phyloP scores from a whole-genome alignment of 1,284 basidiomycete species.

The Fomitopsis pinicola region DNA sequence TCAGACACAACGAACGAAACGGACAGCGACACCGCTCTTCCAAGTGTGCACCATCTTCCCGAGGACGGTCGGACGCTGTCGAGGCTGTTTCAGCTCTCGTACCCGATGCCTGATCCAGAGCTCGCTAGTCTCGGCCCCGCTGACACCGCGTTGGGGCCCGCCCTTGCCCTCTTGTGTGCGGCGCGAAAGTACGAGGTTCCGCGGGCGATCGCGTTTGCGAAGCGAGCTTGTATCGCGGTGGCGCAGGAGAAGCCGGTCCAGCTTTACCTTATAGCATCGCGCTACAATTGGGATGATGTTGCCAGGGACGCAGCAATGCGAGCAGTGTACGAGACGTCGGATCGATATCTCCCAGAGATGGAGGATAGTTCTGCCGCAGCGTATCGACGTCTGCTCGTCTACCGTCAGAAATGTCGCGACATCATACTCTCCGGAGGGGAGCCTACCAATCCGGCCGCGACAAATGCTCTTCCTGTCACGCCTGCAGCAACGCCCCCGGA shows the following conservation, averaged over 20 bases:
- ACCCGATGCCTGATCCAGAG: conserved; percentile 14
- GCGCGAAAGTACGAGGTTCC: conserved; percentile 5
- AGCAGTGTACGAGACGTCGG: background rate
- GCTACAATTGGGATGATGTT: background rate
- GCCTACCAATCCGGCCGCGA: too few relatives aligned
- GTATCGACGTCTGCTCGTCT: conserved; percentile 12
- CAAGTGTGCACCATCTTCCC: background rate
- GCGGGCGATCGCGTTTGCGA: background rate
- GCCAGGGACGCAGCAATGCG: conserved; percentile 6
- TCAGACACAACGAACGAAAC: background rate
- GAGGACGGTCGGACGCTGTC: conserved; percentile 11
- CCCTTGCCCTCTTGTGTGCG: background rate
- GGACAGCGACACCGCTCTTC: background rate
- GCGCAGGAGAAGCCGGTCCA: background rate
- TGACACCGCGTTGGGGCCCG: background rate
- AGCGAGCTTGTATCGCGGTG: background rate
- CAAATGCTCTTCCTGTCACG: too few relatives aligned
- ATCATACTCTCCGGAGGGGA: background rate
- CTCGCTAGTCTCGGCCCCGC: background rate
- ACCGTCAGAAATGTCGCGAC: background rate
- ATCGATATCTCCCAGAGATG: conserved; percentile 9
- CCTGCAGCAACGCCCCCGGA: too few relatives aligned
- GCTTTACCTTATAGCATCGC: conserved; percentile 9
- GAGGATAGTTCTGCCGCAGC: conserved; percentile 6
- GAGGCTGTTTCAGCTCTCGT: conserved; percentile 14